Percentiles rank a stretch among this genome's conserved stretches.
Conservation (phyloP, 495 filamentous ascomycete genomes). For the Thermothielavioides terrestris region DNA sequence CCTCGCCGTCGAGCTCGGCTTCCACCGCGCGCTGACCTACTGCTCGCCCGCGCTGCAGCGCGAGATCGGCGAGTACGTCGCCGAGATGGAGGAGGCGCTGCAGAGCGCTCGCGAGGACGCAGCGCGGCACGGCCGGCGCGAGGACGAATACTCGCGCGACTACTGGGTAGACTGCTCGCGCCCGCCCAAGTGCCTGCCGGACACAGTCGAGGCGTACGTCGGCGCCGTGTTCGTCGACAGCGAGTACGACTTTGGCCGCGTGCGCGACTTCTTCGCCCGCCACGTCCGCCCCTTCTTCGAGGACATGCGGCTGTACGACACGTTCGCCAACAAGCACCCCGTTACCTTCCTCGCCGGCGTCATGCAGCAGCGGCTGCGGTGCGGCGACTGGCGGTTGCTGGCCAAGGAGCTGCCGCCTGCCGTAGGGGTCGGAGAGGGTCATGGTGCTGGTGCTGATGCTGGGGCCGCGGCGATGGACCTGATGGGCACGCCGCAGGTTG, state of each 20-base stretch:
- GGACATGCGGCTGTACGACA: constrained; percentile 84
- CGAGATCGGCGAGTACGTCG: constrained; percentile 61
- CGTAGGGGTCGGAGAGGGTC: no score
- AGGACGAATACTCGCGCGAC: constrained; percentile 51
- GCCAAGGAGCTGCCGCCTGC: constrained; percentile 8
- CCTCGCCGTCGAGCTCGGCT: constrained; percentile 63
- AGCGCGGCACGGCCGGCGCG: constrained; percentile 18
- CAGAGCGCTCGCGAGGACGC: constrained; percentile 33
- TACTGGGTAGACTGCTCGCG: constrained; percentile 67
- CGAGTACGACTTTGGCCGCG: constrained; percentile 61
- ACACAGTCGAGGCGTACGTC: constrained; percentile 83
- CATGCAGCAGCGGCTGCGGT: constrained; percentile 40
- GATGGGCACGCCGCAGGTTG: constrained; percentile 42
- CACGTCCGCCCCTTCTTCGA: constrained; percentile 71
- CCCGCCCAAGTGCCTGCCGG: constrained; percentile 81
- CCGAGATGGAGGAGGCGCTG: constrained; percentile 53
- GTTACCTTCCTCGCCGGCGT: constrained; percentile 40
- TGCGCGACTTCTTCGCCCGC: constrained; percentile 66
- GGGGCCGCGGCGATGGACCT: constrained; percentile 17
- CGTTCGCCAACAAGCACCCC: constrained; percentile 82
- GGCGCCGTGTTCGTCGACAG: constrained; percentile 92
- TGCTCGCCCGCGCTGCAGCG: constrained; percentile 49
- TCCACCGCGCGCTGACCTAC: constrained; percentile 65
- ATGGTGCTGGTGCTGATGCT: neutral
- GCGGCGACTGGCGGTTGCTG: constrained; percentile 37